Conservation (phyloP, 495 filamentous ascomycete genomes). For the Cryomyces minteri region DNA sequence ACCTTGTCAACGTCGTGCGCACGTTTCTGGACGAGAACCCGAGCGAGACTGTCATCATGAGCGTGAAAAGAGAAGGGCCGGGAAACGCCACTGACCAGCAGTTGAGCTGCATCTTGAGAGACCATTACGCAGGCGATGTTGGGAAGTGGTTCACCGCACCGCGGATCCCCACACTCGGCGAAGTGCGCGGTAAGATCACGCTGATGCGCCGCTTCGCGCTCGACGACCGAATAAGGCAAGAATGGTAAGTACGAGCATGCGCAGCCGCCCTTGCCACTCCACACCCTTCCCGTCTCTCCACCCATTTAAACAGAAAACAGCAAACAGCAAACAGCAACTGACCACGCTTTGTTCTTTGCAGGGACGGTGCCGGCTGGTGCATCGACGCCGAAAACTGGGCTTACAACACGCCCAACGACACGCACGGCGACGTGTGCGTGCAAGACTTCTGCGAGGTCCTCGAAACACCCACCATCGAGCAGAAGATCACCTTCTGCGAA, state of each 20-base stretch:
- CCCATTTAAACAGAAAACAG: too few species aligned
- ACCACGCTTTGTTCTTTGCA: too few species aligned
- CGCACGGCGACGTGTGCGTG: constrained; percentile 58
- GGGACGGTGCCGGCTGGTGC: constrained; percentile 47
- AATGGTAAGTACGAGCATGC: constrained; percentile 17
- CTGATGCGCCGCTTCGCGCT: constrained; percentile 68
- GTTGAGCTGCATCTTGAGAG: constrained; percentile 48
- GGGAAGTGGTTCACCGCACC: constrained; percentile 64
- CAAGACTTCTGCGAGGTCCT: constrained; percentile 93
- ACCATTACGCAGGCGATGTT: constrained; percentile 46
- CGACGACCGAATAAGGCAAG: constrained; percentile 35
- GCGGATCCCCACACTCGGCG: constrained; percentile 63
- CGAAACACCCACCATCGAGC: constrained; percentile 51
- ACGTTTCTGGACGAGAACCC: constrained; percentile 63
- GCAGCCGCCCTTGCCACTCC: not conserved
- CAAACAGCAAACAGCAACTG: too few species aligned
- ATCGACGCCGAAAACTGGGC: constrained; percentile 75
- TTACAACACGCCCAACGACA: constrained; percentile 69
- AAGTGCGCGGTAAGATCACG: constrained; percentile 66
- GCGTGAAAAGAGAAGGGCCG: constrained; percentile 76
- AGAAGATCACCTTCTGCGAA: constrained; percentile 57
- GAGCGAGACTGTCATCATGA: constrained; percentile 68
- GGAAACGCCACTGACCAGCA: constrained; percentile 65
- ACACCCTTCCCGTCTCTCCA: not conserved
- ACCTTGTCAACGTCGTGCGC: constrained; percentile 47